Conservation (phyloP, 164 flowering plant genomes). For the Berberis thunbergii region DNA sequence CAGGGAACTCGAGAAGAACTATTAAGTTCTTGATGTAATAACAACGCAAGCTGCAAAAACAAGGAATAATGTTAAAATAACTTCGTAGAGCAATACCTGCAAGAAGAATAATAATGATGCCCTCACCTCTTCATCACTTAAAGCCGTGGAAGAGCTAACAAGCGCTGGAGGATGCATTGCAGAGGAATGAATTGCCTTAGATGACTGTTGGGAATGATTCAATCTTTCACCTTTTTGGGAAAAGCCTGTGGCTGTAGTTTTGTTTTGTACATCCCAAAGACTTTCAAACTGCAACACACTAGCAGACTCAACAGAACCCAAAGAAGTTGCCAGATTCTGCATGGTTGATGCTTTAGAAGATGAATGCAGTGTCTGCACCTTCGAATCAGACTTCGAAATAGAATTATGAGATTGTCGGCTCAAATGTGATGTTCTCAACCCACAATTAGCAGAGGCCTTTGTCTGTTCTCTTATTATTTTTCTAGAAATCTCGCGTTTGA, state of each 20-base stretch:
- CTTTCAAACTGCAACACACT: slow-evolving; percentile 26
- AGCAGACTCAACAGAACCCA: slow-evolving; percentile 35
- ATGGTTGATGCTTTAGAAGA: slow-evolving; percentile 38
- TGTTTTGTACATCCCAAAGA: slow-evolving; percentile 34
- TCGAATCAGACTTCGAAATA: slow-evolving; percentile 40
- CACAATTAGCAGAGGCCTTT: slow-evolving; percentile 28
- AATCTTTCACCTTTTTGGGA: slow-evolving; percentile 45
- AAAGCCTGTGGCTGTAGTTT: slow-evolving; percentile 27
- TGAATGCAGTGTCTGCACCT: slow-evolving; percentile 34
- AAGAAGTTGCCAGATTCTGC: slow-evolving; percentile 16
- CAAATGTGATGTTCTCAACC: slow-evolving; percentile 31
- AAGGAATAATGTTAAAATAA: slow-evolving; percentile 3
- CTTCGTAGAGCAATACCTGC: neutral
- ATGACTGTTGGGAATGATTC: slow-evolving; percentile 30
- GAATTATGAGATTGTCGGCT: slow-evolving; percentile 30
- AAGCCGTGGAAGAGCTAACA: slow-evolving; percentile 38
- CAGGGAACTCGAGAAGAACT: slow-evolving; percentile 98
- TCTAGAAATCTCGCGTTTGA: slow-evolving; percentile 23
- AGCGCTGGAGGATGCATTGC: slow-evolving; percentile 33
- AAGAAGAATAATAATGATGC: neutral
- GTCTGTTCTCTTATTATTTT: slow-evolving; percentile 34
- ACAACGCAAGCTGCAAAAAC: slow-evolving; percentile 70
- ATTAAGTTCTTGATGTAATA: slow-evolving; percentile 92
- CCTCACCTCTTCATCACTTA: slow-evolving; percentile 92
- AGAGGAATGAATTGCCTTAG: slow-evolving; percentile 37